Conservation (phyloP, 2,329 filamentous ascomycete species). For the Alternaria sp. region DNA sequence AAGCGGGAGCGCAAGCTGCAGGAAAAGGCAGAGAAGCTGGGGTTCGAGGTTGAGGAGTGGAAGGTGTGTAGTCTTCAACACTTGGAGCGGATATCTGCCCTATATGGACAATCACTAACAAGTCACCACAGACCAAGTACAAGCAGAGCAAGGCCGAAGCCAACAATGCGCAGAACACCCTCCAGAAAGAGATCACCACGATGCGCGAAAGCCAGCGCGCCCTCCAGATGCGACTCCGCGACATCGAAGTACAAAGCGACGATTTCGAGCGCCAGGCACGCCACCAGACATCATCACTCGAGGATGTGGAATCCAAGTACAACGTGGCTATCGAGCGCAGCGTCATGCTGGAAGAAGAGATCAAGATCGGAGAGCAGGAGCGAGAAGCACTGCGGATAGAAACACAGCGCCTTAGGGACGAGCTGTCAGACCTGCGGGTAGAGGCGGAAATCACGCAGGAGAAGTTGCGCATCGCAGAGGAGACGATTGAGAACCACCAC, state of each 20-base stretch:
- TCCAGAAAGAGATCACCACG: conserved; percentile 95
- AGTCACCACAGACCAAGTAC: conserved; percentile 76
- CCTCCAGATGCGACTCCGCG: conserved; percentile 81
- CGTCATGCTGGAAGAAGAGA: conserved; percentile 94
- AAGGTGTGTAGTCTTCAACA: conserved; percentile 68
- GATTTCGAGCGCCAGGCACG: conserved; percentile 96
- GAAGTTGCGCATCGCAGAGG: conserved; percentile 79
- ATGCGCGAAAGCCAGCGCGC: conserved; percentile 84
- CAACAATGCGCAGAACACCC: conserved; percentile 78
- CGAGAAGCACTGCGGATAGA: conserved; percentile 89
- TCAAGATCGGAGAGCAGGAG: conserved; percentile 89
- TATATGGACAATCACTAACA: conserved; percentile 6
- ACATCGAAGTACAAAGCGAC: conserved; percentile 98
- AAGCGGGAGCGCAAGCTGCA: conserved; percentile 86
- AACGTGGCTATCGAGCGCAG: conserved; percentile 90
- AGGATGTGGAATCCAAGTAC: conserved; percentile 97
- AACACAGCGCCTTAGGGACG: conserved; percentile 85
- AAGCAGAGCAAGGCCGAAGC: conserved; percentile 92
- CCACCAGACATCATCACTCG: conserved; percentile 92
- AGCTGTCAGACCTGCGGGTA: conserved; percentile 90
- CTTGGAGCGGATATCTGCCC: not conserved
- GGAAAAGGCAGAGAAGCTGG: conserved; percentile 83
- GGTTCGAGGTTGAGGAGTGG: conserved; percentile 96
- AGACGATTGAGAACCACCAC: conserved; percentile 57
- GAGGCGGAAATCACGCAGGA: conserved; percentile 94